Conservation (phyloP, 345 rosid species). For the Hibiscus trionum region DNA sequence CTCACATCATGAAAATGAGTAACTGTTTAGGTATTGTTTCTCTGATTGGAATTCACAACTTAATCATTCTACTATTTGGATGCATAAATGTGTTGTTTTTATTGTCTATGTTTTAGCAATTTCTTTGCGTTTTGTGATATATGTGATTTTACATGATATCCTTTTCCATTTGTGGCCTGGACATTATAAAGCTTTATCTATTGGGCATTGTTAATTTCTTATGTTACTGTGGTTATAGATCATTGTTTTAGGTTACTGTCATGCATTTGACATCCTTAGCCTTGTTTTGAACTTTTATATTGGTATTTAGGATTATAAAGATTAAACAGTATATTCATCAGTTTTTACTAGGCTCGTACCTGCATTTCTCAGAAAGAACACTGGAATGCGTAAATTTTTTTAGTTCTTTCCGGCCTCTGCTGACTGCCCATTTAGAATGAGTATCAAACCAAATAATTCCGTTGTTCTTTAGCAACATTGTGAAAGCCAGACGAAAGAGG, state of each 20-base stretch:
- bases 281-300: not conserved
- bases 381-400: not conserved
- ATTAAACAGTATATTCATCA: not conserved
- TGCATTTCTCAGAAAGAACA: not conserved
- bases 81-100: not conserved
- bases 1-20: conserved; percentile 18
- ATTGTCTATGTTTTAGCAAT: not conserved
- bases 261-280: not conserved
- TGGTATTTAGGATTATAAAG: not conserved
- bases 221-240: not conserved
- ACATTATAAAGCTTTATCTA: not conserved
- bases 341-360: not conserved
- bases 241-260: not conserved
- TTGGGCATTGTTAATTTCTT: not conserved
- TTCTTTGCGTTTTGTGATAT: not conserved
- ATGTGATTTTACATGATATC: not conserved
- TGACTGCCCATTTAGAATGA: not conserved
- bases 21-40: conserved; percentile 42
- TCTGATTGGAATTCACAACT: not conserved
- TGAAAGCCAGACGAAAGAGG: no score
- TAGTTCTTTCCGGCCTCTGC: not conserved
- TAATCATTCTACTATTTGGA: not conserved
- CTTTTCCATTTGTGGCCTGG: not conserved
- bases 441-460: not conserved
- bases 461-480: not conserved